phyloP scores from a whole-genome alignment of 331 rosid genomes.

The Rhamnella rubrinervis region DNA sequence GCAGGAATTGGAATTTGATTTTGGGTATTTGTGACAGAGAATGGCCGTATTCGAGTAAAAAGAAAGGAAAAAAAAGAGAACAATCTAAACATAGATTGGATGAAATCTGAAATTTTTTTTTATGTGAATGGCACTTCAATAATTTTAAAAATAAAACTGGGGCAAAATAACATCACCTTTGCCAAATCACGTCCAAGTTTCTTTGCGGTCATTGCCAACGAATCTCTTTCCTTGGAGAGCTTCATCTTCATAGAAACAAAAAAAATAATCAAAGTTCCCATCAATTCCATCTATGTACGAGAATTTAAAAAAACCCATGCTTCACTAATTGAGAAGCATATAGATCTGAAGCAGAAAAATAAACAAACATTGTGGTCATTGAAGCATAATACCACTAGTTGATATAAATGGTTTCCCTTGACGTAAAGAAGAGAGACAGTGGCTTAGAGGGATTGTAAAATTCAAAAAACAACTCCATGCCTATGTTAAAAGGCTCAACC shows the following conservation, averaged over 20 bases:
- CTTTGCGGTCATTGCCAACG: conserved; percentile 63
- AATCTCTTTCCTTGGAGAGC: conserved; percentile 80
- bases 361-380: background rate
- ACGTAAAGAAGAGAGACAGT: background rate
- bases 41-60: no score
- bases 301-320: background rate
- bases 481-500: background rate
- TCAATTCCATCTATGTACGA: conserved; percentile 13
- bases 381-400: background rate
- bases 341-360: background rate
- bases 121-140: background rate
- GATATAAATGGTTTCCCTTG: background rate
- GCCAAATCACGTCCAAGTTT: conserved; percentile 84
- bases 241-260: conserved; percentile 44
- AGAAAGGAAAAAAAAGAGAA: no score
- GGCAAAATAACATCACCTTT: conserved; percentile 47
- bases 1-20: background rate
- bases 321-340: background rate
- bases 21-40: no score
- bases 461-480: background rate
- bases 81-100: no score
- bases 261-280: conserved; percentile 11
- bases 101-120: no score
- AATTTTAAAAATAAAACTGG: background rate
- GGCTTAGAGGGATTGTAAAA: background rate